Evolutionary conservation across 1,284 basidiomycete species (phyloP).

Genomic region (Apiotrichum laibachii): DNA sequence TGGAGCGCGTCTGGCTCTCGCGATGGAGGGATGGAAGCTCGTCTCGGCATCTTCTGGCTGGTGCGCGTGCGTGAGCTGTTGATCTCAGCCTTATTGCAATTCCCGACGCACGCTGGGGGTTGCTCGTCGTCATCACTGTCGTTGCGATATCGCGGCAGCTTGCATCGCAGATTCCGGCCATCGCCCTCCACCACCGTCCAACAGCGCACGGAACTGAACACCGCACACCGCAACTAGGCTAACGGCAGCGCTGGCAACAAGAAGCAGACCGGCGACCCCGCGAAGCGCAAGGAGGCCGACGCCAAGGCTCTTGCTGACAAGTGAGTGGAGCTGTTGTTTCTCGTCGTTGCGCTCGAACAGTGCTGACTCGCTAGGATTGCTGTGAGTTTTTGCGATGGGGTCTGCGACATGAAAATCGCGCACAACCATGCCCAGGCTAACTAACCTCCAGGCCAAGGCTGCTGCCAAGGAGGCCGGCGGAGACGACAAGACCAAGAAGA

Average conservation of each 20-base stretch:
- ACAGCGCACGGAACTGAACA: background rate
- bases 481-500: slow-evolving; percentile 10
- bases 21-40: no score
- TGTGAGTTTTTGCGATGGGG: slow-evolving; percentile 12
- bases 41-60: no score
- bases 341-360: background rate
- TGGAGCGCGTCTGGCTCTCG: background rate
- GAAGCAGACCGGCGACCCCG: slow-evolving; percentile 22
- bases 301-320: slow-evolving; percentile 27
- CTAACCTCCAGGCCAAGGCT: slow-evolving; percentile 18
- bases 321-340: slow-evolving; percentile 13
- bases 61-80: no score
- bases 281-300: slow-evolving; percentile 18
- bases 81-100: no score
- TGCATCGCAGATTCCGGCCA: background rate
- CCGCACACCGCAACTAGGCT: background rate
- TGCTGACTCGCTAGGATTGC: slow-evolving; percentile 18
- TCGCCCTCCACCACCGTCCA: background rate
- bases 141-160: background rate
- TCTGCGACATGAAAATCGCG: background rate
- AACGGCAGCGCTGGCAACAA: slow-evolving; percentile 11
- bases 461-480: slow-evolving; percentile 17
- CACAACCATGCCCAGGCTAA: background rate
- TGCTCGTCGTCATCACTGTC: background rate
- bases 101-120: no score